Base-by-base conservation (phyloP, 345 rosid genomes). In the Abelmoschus esculentus region DNA sequence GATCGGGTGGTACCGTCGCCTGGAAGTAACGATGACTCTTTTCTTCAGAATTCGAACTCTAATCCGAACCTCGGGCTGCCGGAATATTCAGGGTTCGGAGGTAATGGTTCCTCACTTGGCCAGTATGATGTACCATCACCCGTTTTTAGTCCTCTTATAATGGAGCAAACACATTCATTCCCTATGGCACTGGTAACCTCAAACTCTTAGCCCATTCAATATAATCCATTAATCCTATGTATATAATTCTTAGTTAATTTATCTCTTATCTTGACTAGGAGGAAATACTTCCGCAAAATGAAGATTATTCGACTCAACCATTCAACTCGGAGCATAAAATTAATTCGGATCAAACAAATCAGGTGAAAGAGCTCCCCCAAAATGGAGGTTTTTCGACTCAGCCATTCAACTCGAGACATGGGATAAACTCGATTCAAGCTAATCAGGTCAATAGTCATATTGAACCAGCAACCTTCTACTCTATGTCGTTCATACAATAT, bases 1-100 rank as follows among this genome's bases (percentile, higher is more conserved):
- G 73, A 54, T 8, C 5, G 68, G 46, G 10, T 62, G 47, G 73
- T 61, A 68, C 64, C 61, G 13, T 53, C 72, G 53, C 5, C 11
- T 66, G 67, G 69, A 40, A 32, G 54, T 36, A 52, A 12, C 13
- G 12, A 26, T 32, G 29, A 36, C 58, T 40, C 72, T 29, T 38
- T 75, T 19, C 31, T 18, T 3, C n/a, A 28, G 15, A 14, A 42
- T 2, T 8, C 32, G 10, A 6, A 32, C 22, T 34, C 46, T 1
- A 38, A 49, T 19, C 31, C 11, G 4, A 59, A 58, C 22, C n/a
- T 34, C 28, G 26, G n/a, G 58, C 64, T 17, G 28, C 50, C 40
- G 8, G 29, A 47, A 3, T 49, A 13, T 70, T 57, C 32, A 19
- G 58, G 72, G 52, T 60, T 67, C 5, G 17, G 19, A 1, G 65